Base-by-base conservation (phyloP, 768 basidiomycete species). In the Lentinula lateritia region DNA sequence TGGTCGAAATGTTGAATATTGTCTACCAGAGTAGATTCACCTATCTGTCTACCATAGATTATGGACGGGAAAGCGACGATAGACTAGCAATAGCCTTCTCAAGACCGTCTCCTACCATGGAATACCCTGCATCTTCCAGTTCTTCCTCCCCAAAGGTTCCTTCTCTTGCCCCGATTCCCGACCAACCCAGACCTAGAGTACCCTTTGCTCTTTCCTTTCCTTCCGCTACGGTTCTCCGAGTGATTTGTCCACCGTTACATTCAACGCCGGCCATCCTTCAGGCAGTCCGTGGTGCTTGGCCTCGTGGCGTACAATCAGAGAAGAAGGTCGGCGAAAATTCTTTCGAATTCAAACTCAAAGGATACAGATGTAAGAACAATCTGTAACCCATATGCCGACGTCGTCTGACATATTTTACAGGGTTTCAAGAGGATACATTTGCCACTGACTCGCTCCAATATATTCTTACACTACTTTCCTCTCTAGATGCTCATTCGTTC, bases 291-390 rank as follows among this genome's bases (percentile, higher is more conserved):
- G 82, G 79, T 20, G 83, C 90, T 38, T 92, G 90, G 90, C 90
- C 90, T 16, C 80, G 89, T 65, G 90, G 90, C 16, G 88, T 92
- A 9, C 83, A 88, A 7, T 84, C 86, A 0, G 90, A 92, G 71
- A 89, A 86, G 76, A 91, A 88, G 66, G 78, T 90, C 1, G 87
- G 82, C 4, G 83, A 87, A 32, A 83, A 83, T 60, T 83, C 85
- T 6, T 92, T 83, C 69, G 90, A 92, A 70, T 92, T 92, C 74
- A 91, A 89, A 72, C 76, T 92, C 56, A 90, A 89, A 67, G 90
- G 90, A 23, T 92, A 92, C 69, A 86, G 82, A 76, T 90, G 90
- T 90, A 69, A 58, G 83, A 74, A 61, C 55, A 38, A 41, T 55
- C 50, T 64, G 62, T 58, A 60, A 35, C 62, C 43, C 28, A 65